Base-by-base conservation (phyloP, 2,329 filamentous ascomycete species). In the Trichophyton schoenleinii region DNA sequence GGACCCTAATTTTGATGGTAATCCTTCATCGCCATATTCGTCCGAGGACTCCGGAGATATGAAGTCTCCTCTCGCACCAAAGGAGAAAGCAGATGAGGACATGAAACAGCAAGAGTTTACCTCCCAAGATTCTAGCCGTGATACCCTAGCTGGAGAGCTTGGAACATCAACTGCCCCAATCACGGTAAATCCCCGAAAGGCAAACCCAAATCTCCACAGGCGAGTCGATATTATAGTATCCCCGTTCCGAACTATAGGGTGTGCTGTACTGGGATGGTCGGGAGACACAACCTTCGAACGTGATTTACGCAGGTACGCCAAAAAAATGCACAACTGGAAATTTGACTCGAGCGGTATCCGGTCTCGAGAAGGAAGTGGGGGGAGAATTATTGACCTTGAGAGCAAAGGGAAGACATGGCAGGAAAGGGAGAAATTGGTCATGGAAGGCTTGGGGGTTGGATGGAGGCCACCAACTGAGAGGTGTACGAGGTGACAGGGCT, bases 311-410 rank as follows among this genome's bases (percentile, higher is more conserved):
- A 78, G 86, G 38, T 95, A 92, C 73, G 89, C 87, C 63, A 91
- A 89, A 72, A 80, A 84, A 42, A 79, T 81, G 62, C 85, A 83
- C 67, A 79, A 79, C 0, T 86, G 89, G 80, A 95, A 94, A 72
- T 97, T 97, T 70, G 91, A 96, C 70, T 94, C 88, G 64, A 95
- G 89, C 68, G 94, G 94, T 0, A 83, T 96, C 9, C 81, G 91
- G 52, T 84, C 84, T 68, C 79, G 86, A 7, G 52, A 55, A 6
- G 72, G 69, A 7, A 83, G 85, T 60, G 89, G 88, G 1, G 74
- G 75, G 2, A 85, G 86, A 77, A 82, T 92, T 0, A 68, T 85
- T n/a, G 85, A 94, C 71, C 68, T 94, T 11, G 81, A 87, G 77
- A 70, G 80, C 38, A 72, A 71, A 13, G 74, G 81, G 65, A 65